These are phyloP conservation scores for Dipodascus geniculatus DNA, from an alignment of 805 yeast species.

Conservation along the genomic window DNA sequence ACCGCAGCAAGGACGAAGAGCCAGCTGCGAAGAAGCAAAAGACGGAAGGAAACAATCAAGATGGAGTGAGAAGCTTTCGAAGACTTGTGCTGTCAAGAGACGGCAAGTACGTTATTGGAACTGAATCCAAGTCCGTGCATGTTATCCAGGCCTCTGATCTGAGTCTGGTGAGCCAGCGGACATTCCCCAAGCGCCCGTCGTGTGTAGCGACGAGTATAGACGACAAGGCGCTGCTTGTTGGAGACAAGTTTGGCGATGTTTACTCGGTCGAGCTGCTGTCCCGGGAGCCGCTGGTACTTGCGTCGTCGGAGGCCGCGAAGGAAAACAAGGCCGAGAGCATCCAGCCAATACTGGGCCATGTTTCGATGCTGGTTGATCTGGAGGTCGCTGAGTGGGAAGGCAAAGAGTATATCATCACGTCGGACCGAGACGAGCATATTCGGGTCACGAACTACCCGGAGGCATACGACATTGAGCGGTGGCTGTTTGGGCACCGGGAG, in stretches of 20 bases:
- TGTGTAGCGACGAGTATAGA: slow-evolving; percentile 51
- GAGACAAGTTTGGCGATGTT: slow-evolving; percentile 96
- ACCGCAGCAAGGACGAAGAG: not conserved
- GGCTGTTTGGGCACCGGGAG: slow-evolving; percentile 78
- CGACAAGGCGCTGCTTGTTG: slow-evolving; percentile 46
- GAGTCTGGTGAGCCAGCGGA: slow-evolving; percentile 54
- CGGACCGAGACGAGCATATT: slow-evolving; percentile 95
- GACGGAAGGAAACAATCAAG: slow-evolving; percentile 52
- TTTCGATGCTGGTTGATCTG: slow-evolving; percentile 86
- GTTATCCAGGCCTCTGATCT: slow-evolving; percentile 25
- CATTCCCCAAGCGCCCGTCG: slow-evolving; percentile 87
- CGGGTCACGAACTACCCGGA: slow-evolving; percentile 72
- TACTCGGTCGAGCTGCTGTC: slow-evolving; percentile 34
- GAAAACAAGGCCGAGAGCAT: slow-evolving; percentile 21
- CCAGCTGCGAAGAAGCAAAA: slow-evolving; percentile 11
- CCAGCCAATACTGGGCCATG: slow-evolving; percentile 84
- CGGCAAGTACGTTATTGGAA: slow-evolving; percentile 67
- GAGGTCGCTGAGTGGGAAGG: slow-evolving; percentile 36
- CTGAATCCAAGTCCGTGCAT: slow-evolving; percentile 19
- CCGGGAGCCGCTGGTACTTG: slow-evolving; percentile 26
- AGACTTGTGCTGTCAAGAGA: slow-evolving; percentile 67
- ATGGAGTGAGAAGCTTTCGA: slow-evolving; percentile 48
- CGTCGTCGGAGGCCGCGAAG: slow-evolving; percentile 10
- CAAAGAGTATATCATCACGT: slow-evolving; percentile 49
- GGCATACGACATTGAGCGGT: slow-evolving; percentile 64